Conservation (phyloP, 345 rosid genomes). For the Pseudoturritis turrita region DNA sequence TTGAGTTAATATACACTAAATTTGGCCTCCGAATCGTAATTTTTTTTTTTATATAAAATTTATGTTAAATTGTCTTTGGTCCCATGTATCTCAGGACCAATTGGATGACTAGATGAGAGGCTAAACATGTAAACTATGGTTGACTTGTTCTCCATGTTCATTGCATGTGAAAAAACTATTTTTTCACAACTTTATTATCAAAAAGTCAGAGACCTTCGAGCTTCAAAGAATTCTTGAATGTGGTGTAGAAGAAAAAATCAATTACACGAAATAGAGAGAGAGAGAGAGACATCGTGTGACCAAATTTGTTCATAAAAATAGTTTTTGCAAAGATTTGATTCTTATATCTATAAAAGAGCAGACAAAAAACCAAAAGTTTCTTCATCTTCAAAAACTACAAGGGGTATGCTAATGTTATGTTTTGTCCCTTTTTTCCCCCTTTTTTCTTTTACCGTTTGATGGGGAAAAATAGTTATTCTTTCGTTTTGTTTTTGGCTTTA, state of each 20-base stretch:
- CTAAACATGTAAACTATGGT: too few species aligned
- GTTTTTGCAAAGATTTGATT: background rate
- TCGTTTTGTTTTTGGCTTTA: background rate
- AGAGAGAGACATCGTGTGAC: background rate
- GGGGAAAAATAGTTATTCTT: too few species aligned
- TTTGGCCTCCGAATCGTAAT: too few species aligned
- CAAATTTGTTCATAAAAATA: background rate
- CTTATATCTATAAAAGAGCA: background rate
- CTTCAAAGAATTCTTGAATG: background rate
- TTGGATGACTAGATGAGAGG: too few species aligned
- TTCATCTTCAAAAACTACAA: background rate
- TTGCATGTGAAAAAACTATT: conserved; percentile 1
- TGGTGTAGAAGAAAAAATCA: background rate
- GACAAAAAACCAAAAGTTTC: background rate
- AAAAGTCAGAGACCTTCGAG: background rate
- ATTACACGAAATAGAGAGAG: background rate
- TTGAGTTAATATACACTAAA: too few species aligned
- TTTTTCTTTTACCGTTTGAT: too few species aligned
- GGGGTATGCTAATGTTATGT: too few species aligned
- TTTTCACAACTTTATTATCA: background rate
- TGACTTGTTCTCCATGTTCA: too few species aligned
- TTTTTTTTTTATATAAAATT: too few species aligned
- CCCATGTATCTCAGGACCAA: too few species aligned
- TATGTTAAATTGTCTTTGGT: too few species aligned
- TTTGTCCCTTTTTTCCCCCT: too few species aligned